These are phyloP conservation scores for Ilex paraguariensis DNA, from an alignment of 305 asterid genomes.

Conservation along the genomic window DNA sequence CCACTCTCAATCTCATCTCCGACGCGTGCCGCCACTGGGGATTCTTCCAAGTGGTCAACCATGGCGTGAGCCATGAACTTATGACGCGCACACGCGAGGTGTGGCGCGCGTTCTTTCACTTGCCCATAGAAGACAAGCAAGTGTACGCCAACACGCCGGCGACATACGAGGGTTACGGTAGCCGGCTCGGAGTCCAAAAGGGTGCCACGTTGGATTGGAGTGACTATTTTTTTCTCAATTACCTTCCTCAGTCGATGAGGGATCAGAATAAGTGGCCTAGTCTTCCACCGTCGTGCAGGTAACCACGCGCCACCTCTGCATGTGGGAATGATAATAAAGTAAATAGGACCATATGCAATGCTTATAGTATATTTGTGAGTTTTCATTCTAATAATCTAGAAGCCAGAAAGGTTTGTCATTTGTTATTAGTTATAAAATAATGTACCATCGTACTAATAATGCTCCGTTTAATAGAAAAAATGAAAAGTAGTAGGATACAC, in stretches of 20 bases:
- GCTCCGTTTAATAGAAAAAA: too few relatives aligned
- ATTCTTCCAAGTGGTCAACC: slow-evolving; percentile 80
- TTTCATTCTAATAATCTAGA: too few relatives aligned
- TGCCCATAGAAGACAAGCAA: slow-evolving; percentile 68
- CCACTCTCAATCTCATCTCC: slow-evolving; percentile 26
- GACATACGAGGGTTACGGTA: slow-evolving; percentile 87
- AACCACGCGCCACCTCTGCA: neutral
- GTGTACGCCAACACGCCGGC: slow-evolving; percentile 55
- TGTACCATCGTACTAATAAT: too few relatives aligned
- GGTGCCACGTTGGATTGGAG: slow-evolving; percentile 82
- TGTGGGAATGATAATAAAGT: too few relatives aligned
- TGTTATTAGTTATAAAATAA: too few relatives aligned
- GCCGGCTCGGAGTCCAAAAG: slow-evolving; percentile 67
- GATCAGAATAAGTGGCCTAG: slow-evolving; percentile 70
- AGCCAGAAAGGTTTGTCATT: too few relatives aligned
- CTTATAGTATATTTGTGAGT: too few relatives aligned
- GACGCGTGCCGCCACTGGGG: slow-evolving; percentile 87
- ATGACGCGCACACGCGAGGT: slow-evolving; percentile 41
- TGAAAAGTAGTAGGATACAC: too few relatives aligned
- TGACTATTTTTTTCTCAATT: slow-evolving; percentile 80
- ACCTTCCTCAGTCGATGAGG: slow-evolving; percentile 44
- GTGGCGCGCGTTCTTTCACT: slow-evolving; percentile 72
- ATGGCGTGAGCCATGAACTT: slow-evolving; percentile 54
- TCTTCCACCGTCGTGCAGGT: slow-evolving; percentile 75
- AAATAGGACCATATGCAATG: too few relatives aligned